phyloP scores from a whole-genome alignment of 2,329 filamentous ascomycete species.

The Cercospora zeae-maydis region DNA sequence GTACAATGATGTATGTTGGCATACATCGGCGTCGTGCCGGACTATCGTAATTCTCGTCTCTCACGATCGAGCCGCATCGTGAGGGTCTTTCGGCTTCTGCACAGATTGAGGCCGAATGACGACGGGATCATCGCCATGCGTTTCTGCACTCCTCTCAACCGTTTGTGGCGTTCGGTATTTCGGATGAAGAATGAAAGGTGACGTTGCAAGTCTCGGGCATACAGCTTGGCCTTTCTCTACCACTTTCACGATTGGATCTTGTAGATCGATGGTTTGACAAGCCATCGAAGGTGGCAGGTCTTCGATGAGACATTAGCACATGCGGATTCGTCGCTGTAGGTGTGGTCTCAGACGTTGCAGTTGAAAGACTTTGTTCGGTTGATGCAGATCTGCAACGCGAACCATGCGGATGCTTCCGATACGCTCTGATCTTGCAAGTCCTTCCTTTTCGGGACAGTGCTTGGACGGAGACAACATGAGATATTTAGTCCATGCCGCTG shows the following conservation, averaged over 20 bases:
- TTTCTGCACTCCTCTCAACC: neutral
- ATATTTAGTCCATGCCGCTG: neutral
- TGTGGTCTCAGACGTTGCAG: neutral
- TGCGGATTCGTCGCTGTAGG: neutral
- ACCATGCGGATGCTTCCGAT: neutral
- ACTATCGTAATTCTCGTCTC: neutral
- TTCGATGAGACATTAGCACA: neutral
- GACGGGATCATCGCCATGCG: neutral
- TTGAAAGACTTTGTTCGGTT: neutral
- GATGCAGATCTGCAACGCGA: neutral
- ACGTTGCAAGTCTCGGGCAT: neutral
- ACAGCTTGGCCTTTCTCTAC: neutral
- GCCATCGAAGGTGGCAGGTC: neutral
- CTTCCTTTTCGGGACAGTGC: neutral
- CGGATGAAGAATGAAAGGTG: neutral
- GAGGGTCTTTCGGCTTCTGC: neutral
- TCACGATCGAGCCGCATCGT: neutral
- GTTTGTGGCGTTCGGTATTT: neutral
- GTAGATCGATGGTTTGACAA: neutral
- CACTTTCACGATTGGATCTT: neutral
- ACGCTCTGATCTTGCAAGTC: neutral
- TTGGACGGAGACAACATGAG: neutral
- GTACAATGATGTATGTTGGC: neutral
- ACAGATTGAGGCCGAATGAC: neutral
- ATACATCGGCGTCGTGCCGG: neutral